Conservation (phyloP, 2,329 filamentous ascomycete genomes). For the Metarhizium album region DNA sequence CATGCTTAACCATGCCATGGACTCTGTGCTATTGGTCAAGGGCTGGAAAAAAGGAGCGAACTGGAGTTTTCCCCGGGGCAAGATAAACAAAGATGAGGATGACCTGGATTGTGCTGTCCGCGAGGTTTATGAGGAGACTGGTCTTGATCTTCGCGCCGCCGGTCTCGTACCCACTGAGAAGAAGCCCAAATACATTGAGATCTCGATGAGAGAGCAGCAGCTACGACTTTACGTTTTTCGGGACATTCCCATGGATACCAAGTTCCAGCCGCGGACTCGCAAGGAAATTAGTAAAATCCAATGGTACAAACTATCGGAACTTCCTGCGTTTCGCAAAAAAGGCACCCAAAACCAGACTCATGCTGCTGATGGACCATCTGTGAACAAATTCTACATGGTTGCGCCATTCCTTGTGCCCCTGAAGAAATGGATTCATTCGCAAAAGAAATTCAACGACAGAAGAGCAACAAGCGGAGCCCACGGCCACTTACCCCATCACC, state of each 20-base stretch:
- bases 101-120: constrained; percentile 89
- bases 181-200: constrained; percentile 72
- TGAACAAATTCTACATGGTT: constrained; percentile 96
- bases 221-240: constrained; percentile 88
- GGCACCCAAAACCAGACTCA: constrained; percentile 46
- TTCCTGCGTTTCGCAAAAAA: constrained; percentile 73
- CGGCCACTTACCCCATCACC: constrained; percentile 28
- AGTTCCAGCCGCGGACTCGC: constrained; percentile 80
- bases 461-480: constrained; percentile 30
- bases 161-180: constrained; percentile 64
- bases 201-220: constrained; percentile 86
- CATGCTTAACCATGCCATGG: constrained; percentile 87
- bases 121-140: constrained; percentile 94
- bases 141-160: constrained; percentile 67
- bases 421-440: constrained; percentile 82
- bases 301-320: constrained; percentile 85
- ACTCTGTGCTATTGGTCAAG: constrained; percentile 84
- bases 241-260: constrained; percentile 73
- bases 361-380: constrained; percentile 45
- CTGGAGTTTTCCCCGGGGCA: constrained; percentile 94
- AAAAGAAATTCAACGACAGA: constrained; percentile 60
- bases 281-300: constrained; percentile 97
- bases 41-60: constrained; percentile 95
- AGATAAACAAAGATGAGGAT: constrained; percentile 95
- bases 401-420: constrained; percentile 79